phyloP scores from a whole-genome alignment of 2,329 filamentous ascomycete species.

The Hymenoscyphus scutula region DNA sequence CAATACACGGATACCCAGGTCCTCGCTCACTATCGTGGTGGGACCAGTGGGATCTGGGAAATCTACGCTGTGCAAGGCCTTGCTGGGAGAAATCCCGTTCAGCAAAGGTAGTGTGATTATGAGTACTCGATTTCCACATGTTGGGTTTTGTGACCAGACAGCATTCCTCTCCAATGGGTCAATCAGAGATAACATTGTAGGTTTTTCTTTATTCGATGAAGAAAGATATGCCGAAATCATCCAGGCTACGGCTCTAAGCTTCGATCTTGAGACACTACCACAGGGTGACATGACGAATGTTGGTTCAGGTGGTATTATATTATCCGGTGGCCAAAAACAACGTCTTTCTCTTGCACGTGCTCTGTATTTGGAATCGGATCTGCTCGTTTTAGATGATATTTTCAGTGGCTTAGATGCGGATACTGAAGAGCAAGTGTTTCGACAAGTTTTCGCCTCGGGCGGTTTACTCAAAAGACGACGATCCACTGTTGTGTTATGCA shows the following conservation, averaged over 20 bases:
- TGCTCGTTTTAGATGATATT: conserved; percentile 28
- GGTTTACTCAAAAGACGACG: conserved; percentile 24
- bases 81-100: conserved; percentile 45
- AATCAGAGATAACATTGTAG: conserved; percentile 41
- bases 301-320: conserved; percentile 23
- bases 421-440: conserved; percentile 25
- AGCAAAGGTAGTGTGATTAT: conserved; percentile 28
- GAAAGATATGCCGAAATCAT: conserved; percentile 37
- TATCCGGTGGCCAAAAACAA: conserved; percentile 23
- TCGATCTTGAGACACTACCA: conserved; percentile 27
- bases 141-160: conserved; percentile 44
- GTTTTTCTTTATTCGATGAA: conserved; percentile 37
- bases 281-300: conserved; percentile 29
- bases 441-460: conserved; percentile 15
- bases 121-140: neutral
- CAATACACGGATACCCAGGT: conserved; percentile 2
- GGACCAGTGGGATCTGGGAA: conserved; percentile 52
- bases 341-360: conserved; percentile 30
- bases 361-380: conserved; percentile 17
- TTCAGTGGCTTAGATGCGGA: conserved; percentile 29
- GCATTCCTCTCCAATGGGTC: conserved; percentile 45
- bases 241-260: conserved; percentile 23
- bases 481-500: conserved; percentile 39
- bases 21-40: conserved; percentile 14
- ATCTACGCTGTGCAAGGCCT: conserved; percentile 46